Evolutionary conservation across 1,284 basidiomycete species (phyloP).

Genomic region (Anthracocystis panici-leucophaei): DNA sequence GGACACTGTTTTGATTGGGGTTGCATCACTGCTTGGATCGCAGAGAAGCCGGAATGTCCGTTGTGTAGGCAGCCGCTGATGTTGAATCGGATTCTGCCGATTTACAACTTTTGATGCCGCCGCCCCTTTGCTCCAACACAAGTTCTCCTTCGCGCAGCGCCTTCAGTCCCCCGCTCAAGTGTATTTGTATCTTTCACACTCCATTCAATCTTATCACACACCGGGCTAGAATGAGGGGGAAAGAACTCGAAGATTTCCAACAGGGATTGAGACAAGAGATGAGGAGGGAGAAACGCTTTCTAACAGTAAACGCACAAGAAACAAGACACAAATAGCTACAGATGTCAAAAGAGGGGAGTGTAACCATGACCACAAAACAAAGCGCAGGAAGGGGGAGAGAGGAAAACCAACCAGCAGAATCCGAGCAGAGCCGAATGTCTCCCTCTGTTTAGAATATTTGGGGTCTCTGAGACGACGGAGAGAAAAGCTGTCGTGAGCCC

Average conservation of each 20-base stretch:
- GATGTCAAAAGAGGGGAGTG: neutral
- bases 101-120: constrained; percentile 62
- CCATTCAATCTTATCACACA: neutral
- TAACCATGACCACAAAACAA: neutral
- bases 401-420: constrained; percentile 35
- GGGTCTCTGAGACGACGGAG: constrained; percentile 40
- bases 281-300: constrained; percentile 4
- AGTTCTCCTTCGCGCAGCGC: too few relatives aligned
- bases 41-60: constrained; percentile 76
- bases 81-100: constrained; percentile 43
- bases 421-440: constrained; percentile 43
- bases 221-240: neutral
- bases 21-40: constrained; percentile 87
- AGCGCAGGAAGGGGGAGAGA: neutral
- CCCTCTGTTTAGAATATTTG: constrained; percentile 1
- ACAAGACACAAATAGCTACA: neutral
- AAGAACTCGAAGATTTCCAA: constrained; percentile 9
- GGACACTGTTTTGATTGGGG: constrained; percentile 95
- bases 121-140: too few relatives aligned
- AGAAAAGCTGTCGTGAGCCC: constrained; percentile 39
- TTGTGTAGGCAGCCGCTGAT: constrained; percentile 50
- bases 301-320: constrained; percentile 12
- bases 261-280: neutral
- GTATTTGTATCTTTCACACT: constrained; percentile 1
- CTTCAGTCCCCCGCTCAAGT: neutral